Evolutionary conservation across 345 rosid species (phyloP).

Genomic region (Eucalyptus rudis): DNA sequence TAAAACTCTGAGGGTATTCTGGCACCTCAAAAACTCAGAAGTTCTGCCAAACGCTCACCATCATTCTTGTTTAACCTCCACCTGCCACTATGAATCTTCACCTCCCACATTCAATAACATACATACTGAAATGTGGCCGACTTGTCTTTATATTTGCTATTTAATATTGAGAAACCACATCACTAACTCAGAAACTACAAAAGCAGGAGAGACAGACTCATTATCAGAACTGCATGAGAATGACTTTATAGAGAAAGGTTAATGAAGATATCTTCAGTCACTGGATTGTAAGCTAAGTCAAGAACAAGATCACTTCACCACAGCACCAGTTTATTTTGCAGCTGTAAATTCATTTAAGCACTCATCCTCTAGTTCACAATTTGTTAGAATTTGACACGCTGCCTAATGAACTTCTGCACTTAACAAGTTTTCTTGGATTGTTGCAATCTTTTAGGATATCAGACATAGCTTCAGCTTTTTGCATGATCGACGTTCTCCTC

Average conservation of each 20-base stretch:
- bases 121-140: neutral
- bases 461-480: slow-evolving; percentile 80
- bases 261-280: neutral
- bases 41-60: neutral
- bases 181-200: neutral
- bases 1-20: neutral
- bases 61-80: neutral
- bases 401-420: slow-evolving; percentile 18
- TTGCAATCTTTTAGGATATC: slow-evolving; percentile 49
- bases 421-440: slow-evolving; percentile 46
- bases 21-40: neutral
- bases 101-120: neutral
- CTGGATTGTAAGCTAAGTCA: neutral
- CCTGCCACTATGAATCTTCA: neutral
- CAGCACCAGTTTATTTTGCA: neutral
- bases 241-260: neutral
- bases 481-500: slow-evolving; percentile 42
- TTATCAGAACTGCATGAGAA: neutral
- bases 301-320: neutral
- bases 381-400: slow-evolving; percentile 5
- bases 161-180: neutral
- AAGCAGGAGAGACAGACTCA: neutral
- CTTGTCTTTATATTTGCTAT: neutral
- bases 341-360: neutral
- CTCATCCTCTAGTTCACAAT: neutral